Evolutionary conservation across 2,329 filamentous ascomycete species (phyloP), one percentile per base, ranked within the genome.

Genomic region (Geoglossum cookeanum): DNA sequence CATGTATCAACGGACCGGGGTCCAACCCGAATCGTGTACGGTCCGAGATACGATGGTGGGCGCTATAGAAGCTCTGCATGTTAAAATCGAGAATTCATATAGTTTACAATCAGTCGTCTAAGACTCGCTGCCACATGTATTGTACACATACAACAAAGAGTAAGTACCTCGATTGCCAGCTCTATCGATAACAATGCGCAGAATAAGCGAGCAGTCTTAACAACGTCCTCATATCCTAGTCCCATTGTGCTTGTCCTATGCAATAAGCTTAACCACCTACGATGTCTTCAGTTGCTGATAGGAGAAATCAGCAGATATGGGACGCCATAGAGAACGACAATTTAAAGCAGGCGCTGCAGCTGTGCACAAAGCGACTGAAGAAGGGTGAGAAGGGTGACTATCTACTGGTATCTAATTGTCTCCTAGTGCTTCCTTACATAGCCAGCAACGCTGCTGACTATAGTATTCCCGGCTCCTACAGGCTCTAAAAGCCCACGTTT

Each of bases 271-370:
- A 7, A 45, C 30, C 49, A 22, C 22, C 22, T 30, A 55, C 44
- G 8, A 55, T 64, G 63, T 61, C 60, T 57, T 65, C 67, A 55
- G 70, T 72, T 39, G 68, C 71, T 58, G 65, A 70, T 51, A 70
- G 71, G 58, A 70, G 72, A 59, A 73, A 74, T 61, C 72, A 73
- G 59, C 72, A 73, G 60, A 72, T 75, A 54, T 70, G 74, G 64
- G 73, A 74, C 68, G 72, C 72, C 57, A 69, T 74, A 65, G 69
- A 74, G 59, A 68, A 65, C 48, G 69, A 69, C 58, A 75, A 75
- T 60, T 65, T 73, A 62, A 75, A 75, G 62, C 72, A 74, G 62
- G 74, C 73, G 5, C 61, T 75, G 57, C 72, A 75, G 62, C 64
- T 75, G 22, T 73, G 73, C 56, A 72, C 75, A 59, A 75, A 58